Percentiles rank a stretch among this genome's conserved stretches.
Evolutionary conservation across 305 asterid species (phyloP).

Genomic region (Fraxinus dipetala): DNA sequence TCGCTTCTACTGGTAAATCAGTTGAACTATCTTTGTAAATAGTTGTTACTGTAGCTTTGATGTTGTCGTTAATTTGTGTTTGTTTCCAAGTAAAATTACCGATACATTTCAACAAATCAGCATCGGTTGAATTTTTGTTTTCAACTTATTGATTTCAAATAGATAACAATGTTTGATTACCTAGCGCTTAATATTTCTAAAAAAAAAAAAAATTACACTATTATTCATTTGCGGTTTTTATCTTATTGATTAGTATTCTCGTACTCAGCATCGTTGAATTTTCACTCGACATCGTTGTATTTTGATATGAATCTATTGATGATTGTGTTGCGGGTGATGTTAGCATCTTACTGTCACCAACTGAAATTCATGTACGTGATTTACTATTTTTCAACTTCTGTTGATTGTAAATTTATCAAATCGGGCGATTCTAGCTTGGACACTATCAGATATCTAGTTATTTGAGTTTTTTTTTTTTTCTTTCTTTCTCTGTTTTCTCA

Average conservation of each 20-base stretch:
- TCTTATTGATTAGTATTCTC: not conserved
- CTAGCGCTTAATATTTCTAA: not conserved
- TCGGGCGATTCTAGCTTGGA: not conserved
- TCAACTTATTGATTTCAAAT: not conserved
- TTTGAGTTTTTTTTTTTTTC: not conserved
- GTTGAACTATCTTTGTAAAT: not conserved
- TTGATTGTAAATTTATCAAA: not conserved
- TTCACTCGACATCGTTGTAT: not conserved
- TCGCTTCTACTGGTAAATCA: constrained; percentile 74
- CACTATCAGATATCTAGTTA: not conserved
- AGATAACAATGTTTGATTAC: not conserved
- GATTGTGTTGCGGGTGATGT: not conserved
- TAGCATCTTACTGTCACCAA: not conserved
- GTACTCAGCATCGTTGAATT: not conserved
- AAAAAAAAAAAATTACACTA: not conserved
- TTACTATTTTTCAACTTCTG: not conserved
- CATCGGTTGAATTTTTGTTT: not conserved
- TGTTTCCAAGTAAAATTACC: not conserved
- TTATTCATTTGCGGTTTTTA: not conserved
- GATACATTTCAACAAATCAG: not conserved
- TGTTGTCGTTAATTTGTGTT: not conserved
- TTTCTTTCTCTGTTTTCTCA: not conserved
- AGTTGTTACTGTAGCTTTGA: not conserved
- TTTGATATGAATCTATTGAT: not conserved
- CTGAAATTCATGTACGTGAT: not conserved